phyloP scores from a whole-genome alignment of 169 alveolate species.

The Perkinsus marinus region DNA sequence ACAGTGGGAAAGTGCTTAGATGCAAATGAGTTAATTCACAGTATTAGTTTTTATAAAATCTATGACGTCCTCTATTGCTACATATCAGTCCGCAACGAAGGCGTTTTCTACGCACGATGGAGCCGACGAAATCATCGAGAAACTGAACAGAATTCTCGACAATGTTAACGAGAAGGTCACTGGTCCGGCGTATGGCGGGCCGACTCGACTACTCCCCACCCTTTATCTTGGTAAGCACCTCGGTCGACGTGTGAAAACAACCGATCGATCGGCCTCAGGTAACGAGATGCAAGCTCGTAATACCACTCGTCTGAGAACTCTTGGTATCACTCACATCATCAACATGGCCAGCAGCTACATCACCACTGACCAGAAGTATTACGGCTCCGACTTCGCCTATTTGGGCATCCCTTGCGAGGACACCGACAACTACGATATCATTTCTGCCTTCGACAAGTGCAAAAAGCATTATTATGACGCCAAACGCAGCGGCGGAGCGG shows the following conservation, averaged over 20 bases:
- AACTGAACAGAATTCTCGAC: not conserved
- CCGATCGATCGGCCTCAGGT: not conserved
- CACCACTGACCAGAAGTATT: not conserved
- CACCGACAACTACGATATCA: not conserved
- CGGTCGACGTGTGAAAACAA: not conserved
- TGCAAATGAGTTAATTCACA: not conserved
- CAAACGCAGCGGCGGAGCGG: not conserved
- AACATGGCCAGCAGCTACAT: not conserved
- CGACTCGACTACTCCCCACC: not conserved
- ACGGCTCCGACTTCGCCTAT: not conserved
- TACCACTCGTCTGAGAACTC: not conserved
- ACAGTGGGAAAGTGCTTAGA: not conserved
- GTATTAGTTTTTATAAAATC: not conserved
- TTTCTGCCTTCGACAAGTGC: not conserved
- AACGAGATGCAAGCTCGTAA: not conserved
- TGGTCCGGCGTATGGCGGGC: not conserved
- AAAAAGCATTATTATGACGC: not conserved
- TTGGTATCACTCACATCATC: not conserved
- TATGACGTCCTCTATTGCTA: not conserved
- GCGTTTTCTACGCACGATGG: not conserved
- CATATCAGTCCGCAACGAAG: not conserved
- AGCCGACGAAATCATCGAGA: not conserved
- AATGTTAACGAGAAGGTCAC: not conserved
- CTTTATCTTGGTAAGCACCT: not conserved
- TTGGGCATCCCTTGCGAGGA: not conserved